Evolutionary conservation across 139 green algal species (phyloP).

Genomic region (Closterium sp.): DNA sequence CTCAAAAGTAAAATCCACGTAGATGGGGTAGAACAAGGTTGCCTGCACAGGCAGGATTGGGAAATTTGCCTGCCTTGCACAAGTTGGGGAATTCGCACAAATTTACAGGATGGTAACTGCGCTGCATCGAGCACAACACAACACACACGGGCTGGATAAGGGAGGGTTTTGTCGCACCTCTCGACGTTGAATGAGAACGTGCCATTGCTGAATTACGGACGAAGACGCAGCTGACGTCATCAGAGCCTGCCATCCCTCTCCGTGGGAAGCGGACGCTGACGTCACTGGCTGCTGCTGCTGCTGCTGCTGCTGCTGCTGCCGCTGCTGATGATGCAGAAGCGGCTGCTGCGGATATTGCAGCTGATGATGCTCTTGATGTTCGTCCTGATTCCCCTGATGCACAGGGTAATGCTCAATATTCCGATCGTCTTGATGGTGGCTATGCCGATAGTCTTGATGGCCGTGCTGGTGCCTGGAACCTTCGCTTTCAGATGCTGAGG

Average conservation of each 20-base stretch:
- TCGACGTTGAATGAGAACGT: neutral
- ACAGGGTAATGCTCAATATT: neutral
- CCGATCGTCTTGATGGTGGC: no score
- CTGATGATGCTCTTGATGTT: neutral
- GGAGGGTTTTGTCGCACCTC: no score
- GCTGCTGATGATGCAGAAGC: neutral
- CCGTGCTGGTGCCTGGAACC: neutral
- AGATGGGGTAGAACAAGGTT: no score
- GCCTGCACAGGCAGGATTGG: no score
- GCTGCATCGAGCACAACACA: no score
- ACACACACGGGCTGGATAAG: no score
- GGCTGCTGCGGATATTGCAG: no score
- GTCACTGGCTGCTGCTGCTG: neutral
- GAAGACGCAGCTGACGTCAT: neutral
- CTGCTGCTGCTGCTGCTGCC: neutral
- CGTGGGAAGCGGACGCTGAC: neutral
- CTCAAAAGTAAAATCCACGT: no score
- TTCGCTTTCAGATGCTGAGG: neutral
- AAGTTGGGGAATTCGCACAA: no score
- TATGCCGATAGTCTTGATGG: neutral
- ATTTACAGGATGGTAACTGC: no score
- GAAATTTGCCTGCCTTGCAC: no score
- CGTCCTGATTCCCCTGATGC: neutral
- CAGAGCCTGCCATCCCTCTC: neutral
- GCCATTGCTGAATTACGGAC: neutral